Evolutionary conservation across 169 alveolate genomes (phyloP), one percentile per base, ranked within the genome.

Genomic region (Plasmodium gallinaceum): DNA sequence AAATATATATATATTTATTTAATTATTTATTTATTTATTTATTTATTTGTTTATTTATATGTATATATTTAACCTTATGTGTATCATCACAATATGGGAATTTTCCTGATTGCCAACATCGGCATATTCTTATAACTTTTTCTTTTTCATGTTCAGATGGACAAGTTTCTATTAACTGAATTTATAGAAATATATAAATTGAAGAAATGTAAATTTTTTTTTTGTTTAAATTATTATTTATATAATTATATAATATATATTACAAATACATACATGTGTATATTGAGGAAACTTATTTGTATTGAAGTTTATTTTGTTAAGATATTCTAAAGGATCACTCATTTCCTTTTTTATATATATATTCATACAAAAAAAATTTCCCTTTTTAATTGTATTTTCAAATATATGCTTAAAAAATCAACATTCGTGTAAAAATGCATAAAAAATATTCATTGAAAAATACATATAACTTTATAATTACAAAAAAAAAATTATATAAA

Each of bases 51-150:
- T n/a, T 22, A 32, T 74, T 20, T 52, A 37, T n/a, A 4, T 9
- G 18, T 22, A 20, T 62, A 22, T n/a, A 60, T 52, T 26, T 61
- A 60, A 95, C 97, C 93, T 94, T 95, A 66, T 95, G 97, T 14
- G 97, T 93, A 91, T 92, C 97, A 69, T 95, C 97, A 58, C 97
- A 95, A 92, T 93, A 94, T 20, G 97, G 97, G 60, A 94, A 95
- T 86, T 93, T 94, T 54, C 88, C 88, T 22, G 96, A 92, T 74
- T 95, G 97, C 97, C 97, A 95, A 74, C 97, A 95, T n/a, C 97
- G 94, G 73, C 97, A 95, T 61, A 95, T 66, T 39, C 95, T 87
- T n/a, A 94, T 83, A 42, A 54, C 48, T 54, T 88, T 86, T 37
- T 95, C 97, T 12, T 92, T 91, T 43, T 70, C 88, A 57, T 88